Base-by-base conservation (phyloP, 164 flowering plant genomes). In the Litsea cubeba region DNA sequence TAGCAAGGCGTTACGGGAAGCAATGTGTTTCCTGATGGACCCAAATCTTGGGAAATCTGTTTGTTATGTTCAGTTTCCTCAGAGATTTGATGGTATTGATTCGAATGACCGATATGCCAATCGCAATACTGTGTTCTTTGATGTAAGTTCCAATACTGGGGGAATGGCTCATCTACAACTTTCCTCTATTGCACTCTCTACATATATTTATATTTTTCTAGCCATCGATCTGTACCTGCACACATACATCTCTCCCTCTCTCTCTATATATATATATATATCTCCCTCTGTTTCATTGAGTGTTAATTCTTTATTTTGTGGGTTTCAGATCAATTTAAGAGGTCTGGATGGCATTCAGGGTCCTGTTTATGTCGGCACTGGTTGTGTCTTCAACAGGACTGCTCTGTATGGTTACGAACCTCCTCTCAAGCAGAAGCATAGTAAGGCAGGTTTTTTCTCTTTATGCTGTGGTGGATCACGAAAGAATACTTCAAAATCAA, bases 31-130 rank as follows among this genome's bases (percentile, higher is more conserved):
- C 75, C 70, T 87, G 83, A 88, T 88, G 92, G 92, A 88, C 70
- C 92, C 89, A 24, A 81, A 76, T 40, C 82, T 80, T 17, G 92
- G 92, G 63, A 87, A 83, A 76, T 77, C 81, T 57, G 83, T 88
- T 64, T 87, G 92, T 75, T 87, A 87, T 69, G 89, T 87, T 40
- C 89, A 87, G 66, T 87, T 87, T 76, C 89, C 89, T 6, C 89
- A 88, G 73, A 87, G 92, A 76, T 87, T 87, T 79, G 92, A 88
- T 80, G 92, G 92, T 57, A 88, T 88, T 77, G 92, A 88, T 82
- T 82, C 79, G 50, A 83, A 84, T 71, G 92, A 88, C 76, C 75
- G 92, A 69, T 88, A 88, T 76, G 87, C 92, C 71, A 88, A 88
- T 72, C 81, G 89, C n/a, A 88, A 88, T 74, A 87, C 87, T 72